Evolutionary conservation across 2,329 filamentous ascomycete genomes (phyloP).

Genomic region (Pyrenochaeta sp.): DNA sequence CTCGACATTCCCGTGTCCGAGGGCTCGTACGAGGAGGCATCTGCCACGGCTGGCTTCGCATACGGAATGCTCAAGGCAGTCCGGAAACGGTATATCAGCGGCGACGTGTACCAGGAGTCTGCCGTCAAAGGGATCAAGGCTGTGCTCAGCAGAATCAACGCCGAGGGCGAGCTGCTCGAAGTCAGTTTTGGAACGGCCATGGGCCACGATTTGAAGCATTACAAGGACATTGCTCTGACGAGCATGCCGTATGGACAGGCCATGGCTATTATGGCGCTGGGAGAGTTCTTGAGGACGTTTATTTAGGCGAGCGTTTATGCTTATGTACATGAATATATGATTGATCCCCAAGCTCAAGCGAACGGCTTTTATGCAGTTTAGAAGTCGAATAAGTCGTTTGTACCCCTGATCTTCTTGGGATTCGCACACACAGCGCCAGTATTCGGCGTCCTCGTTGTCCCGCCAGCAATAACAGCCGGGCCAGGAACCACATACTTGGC

Average conservation of each 20-base stretch:
- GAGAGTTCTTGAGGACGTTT: constrained; percentile 73
- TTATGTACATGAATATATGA: background rate
- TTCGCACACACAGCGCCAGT: constrained; percentile 19
- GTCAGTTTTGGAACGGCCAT: constrained; percentile 82
- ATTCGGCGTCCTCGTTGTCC: constrained; percentile 19
- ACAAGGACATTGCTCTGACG: constrained; percentile 77
- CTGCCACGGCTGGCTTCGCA: constrained; percentile 80
- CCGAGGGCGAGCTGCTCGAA: constrained; percentile 73
- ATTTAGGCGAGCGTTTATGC: constrained; percentile 48
- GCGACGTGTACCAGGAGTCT: constrained; percentile 65
- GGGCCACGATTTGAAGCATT: constrained; percentile 76
- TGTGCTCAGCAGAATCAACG: constrained; percentile 70
- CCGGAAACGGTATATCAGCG: constrained; percentile 70
- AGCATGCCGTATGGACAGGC: constrained; percentile 87
- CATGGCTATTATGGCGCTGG: constrained; percentile 83
- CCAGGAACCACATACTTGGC: constrained; percentile 56
- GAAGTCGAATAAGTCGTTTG: constrained; percentile 17
- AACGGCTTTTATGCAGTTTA: background rate
- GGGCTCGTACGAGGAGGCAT: constrained; percentile 78
- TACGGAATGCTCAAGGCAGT: constrained; percentile 80
- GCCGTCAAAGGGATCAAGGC: constrained; percentile 72
- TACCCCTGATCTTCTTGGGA: constrained; percentile 18
- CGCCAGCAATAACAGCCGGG: constrained; percentile 39
- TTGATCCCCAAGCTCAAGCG: background rate
- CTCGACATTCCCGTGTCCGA: constrained; percentile 70